Evolutionary conservation across 2,329 filamentous ascomycete genomes (phyloP), one percentile per base, ranked within the genome.

Genomic region (Eutypella sp.): DNA sequence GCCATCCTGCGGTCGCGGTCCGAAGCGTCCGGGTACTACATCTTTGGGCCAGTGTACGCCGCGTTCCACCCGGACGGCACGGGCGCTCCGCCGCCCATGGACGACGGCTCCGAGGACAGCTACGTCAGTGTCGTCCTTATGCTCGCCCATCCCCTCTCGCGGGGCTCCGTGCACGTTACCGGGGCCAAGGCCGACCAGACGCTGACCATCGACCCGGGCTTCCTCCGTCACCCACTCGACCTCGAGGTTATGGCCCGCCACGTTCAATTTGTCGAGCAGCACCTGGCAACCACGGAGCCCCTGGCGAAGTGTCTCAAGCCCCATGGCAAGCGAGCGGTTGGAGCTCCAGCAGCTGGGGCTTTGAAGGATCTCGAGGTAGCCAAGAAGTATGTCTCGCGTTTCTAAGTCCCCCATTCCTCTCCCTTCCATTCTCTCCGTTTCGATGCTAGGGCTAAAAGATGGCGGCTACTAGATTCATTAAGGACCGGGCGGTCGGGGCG

Each of bases 1-100:
- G 36, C 46, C 10, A 44, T 48, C 25, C 34, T 51, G 2, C 38
- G 37, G 13, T 48, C 44, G 10, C 39, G 27, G 19, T 45, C 46
- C 7, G 49, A 48, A 13, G 41, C 49, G 15, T 48, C 46, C 5
- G 49, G 46, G 13, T 44, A 44, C 15, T 48, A 48, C 20, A 42
- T 44, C 3, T 40, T 48, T 22, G 42, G 39, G 9, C 41, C 41
- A 3, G 46, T 37, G 5, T 29, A 38, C 22, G 40, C 13, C 25
- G 25, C 25, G 23, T 27, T 41, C 40, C n/a, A 22, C 41, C 25
- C 25, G 41, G 41, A 42, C 41, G 41, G 41, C 20, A 34, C 41
- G 18, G 23, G 11, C 25, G 41, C 25, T 7, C 25, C 13, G 25
- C 25, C 25, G 23, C 40, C 40, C 9, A 3, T 38, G 23, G 45